phyloP scores from a whole-genome alignment of 1,284 basidiomycete species.

The Tylopilus orsonianus region DNA sequence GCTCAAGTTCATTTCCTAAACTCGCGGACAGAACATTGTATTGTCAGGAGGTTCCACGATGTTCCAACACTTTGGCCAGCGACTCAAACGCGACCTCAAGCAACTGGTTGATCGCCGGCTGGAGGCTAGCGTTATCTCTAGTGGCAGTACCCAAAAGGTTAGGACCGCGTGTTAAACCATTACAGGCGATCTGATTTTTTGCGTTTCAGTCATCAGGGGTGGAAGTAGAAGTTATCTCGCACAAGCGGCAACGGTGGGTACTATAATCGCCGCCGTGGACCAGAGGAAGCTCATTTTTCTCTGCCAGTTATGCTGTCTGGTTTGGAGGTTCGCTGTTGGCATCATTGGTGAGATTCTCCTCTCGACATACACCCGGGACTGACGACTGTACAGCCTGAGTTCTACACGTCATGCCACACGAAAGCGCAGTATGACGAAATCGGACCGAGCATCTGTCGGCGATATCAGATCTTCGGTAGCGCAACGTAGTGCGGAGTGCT shows the following conservation, averaged over 20 bases:
- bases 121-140: conserved; percentile 73
- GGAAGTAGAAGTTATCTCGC: conserved; percentile 96
- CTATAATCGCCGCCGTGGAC: neutral
- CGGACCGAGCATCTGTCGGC: conserved; percentile 92
- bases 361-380: neutral
- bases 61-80: conserved; percentile 97
- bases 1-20: conserved; percentile 1
- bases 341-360: conserved; percentile 62
- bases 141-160: conserved; percentile 79
- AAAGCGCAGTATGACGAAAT: conserved; percentile 98
- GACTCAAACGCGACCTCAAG: conserved; percentile 94
- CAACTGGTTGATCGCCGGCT: conserved; percentile 91
- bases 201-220: conserved; percentile 82
- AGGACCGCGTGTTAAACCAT: conserved; percentile 17
- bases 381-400: conserved; percentile 71
- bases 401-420: conserved; percentile 96
- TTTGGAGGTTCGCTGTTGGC: conserved; percentile 95
- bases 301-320: conserved; percentile 88
- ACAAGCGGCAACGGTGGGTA: conserved; percentile 89
- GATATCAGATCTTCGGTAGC: conserved; percentile 94
- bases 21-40: conserved; percentile 76
- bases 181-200: conserved; percentile 10
- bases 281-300: conserved; percentile 9
- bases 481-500: conserved; percentile 53
- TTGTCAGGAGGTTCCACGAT: conserved; percentile 94